Evolutionary conservation across 106 monocot species (phyloP), one percentile per base, ranked within the genome.

Genomic region (Vanilla planifolia): DNA sequence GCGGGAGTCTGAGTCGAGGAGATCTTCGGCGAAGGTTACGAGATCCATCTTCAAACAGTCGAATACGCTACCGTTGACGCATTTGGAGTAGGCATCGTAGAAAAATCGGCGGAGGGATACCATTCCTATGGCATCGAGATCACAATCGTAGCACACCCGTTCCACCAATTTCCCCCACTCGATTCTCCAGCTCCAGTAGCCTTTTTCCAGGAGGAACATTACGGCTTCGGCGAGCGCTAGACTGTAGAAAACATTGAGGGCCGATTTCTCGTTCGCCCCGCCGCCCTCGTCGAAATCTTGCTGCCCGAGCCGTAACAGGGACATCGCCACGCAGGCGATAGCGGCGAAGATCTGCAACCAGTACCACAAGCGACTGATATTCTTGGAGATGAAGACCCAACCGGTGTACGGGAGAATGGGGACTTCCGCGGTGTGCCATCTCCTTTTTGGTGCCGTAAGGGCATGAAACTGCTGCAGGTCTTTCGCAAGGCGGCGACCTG

Each of bases 11-110:
- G 88, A 80, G 9, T 48, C 39, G 46, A 84, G 30, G 16, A 89
- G 73, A n/a, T 84, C 79, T 61, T 64, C 64, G 0, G 80, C 80
- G 40, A 77, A 89, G 10, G 71, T 64, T 22, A 84, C 67, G 5
- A 89, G 56, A 33, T 89, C 88, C 83, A 77, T 89, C 62, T 84
- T 84, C 24, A 83, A 43, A 30, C 80, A 77, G 34, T 83, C 77
- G 45, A 89, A 89, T 53, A 89, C 55, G 62, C 80, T 89, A 0
- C 83, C 83, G 19, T 64, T 34, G 71, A 89, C 33, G 61, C 83
- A 71, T 8, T 24, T 65, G 0, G 80, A 80, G 61, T 77, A 89
- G 2, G 83, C 73, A 51, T 89, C 80, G 45, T 88, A 88, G 56
- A 89, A 80, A 74, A 89, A 89, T 6, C 84, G 69, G 30, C 42